Conservation (phyloP, 1,284 basidiomycete genomes). For the Malassezia japonica region DNA sequence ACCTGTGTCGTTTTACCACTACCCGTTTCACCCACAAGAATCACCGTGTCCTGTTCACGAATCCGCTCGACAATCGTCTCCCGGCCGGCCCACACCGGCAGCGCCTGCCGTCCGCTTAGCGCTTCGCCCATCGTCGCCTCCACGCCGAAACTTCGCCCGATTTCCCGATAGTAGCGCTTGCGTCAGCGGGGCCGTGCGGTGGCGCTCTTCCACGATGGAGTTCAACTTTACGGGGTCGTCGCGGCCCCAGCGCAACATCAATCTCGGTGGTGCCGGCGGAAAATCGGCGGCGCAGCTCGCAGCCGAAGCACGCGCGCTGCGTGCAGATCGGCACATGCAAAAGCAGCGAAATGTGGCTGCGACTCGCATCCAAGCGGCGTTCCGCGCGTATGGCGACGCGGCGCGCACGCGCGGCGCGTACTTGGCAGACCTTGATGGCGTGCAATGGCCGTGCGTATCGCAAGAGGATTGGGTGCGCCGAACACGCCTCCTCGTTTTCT, state of each 20-base stretch:
- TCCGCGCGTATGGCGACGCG: conserved; percentile 1
- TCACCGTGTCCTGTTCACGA: conserved; percentile 69
- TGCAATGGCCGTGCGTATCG: background rate
- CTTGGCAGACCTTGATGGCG: background rate
- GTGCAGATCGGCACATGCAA: background rate
- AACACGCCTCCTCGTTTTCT: conserved; percentile 6
- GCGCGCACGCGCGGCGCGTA: background rate
- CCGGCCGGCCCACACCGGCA: conserved; percentile 37
- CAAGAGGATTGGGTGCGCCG: background rate
- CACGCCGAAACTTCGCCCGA: conserved; percentile 1
- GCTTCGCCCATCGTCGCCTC: background rate
- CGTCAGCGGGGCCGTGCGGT: conserved; percentile 8
- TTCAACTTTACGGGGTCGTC: conserved; percentile 19
- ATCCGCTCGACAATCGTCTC: conserved; percentile 26
- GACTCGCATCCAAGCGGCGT: conserved; percentile 12
- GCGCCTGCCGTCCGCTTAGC: background rate
- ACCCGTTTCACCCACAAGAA: conserved; percentile 90
- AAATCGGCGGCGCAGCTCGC: conserved; percentile 8
- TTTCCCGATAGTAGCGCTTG: conserved; percentile 2
- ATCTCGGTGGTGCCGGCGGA: conserved; percentile 5
- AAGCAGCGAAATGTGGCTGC: conserved; percentile 6
- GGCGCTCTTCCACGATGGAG: conserved; percentile 12
- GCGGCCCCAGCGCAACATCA: conserved; percentile 11
- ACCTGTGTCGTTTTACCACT: conserved; percentile 81
- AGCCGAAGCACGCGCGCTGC: conserved; percentile 3